A percentile compares a stretch with the other conserved stretches of the same genome.
These are phyloP conservation scores for Prunus armeniaca DNA, from an alignment of 306 rosid species.

Conservation along the genomic window DNA sequence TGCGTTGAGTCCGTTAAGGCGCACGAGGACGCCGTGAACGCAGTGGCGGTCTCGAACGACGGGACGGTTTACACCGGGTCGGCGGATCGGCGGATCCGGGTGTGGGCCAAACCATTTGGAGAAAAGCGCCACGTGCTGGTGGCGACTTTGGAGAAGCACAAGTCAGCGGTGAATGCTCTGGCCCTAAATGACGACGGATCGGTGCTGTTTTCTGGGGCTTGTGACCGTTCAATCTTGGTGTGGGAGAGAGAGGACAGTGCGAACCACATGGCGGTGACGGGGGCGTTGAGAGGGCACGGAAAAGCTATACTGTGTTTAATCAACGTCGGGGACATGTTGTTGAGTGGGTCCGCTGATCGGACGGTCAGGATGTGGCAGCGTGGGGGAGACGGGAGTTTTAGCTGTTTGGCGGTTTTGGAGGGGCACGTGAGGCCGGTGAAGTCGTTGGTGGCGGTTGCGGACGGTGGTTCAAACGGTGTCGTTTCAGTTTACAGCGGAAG, in stretches of 20 bases:
- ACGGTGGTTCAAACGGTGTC: conserved; percentile 22
- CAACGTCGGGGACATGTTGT: conserved; percentile 51
- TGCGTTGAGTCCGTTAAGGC: conserved; percentile 70
- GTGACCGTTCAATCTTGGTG: conserved; percentile 84
- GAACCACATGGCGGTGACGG: conserved; percentile 74
- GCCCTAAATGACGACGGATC: conserved; percentile 81
- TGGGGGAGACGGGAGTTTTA: conserved; percentile 42
- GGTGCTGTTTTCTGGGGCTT: conserved; percentile 78
- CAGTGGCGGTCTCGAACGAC: conserved; percentile 62
- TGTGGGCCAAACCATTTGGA: conserved; percentile 57
- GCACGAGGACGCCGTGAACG: conserved; percentile 88
- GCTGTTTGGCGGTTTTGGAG: conserved; percentile 53
- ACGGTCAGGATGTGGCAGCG: conserved; percentile 90
- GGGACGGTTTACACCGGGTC: conserved; percentile 91
- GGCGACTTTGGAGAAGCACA: conserved; percentile 81
- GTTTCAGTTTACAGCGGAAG: conserved; percentile 72
- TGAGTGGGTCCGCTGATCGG: conserved; percentile 90
- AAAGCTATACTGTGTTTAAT: conserved; percentile 67
- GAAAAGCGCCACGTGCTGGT: conserved; percentile 54
- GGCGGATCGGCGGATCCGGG: conserved; percentile 61
- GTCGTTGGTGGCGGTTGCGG: conserved; percentile 51
- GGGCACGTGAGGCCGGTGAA: conserved; percentile 82
- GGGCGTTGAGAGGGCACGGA: conserved; percentile 81
- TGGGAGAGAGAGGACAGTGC: conserved; percentile 94
- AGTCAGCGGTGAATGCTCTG: conserved; percentile 77